Evolutionary conservation across 2,329 filamentous ascomycete genomes (phyloP).

Genomic region (Myotisia sp.): DNA sequence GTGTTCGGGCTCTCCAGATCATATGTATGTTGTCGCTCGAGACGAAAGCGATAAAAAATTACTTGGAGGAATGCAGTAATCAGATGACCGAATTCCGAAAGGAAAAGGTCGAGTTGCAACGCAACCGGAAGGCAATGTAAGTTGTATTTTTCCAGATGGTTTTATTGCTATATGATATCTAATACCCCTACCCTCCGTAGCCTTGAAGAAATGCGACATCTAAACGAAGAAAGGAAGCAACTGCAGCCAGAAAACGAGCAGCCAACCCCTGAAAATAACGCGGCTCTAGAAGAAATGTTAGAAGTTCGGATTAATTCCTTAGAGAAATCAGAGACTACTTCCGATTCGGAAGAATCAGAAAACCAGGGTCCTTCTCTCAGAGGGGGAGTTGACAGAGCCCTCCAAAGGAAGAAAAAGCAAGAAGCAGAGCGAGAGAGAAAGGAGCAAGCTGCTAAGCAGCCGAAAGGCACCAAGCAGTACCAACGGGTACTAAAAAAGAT

Average conservation of each 20-base stretch:
- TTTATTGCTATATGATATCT: too few species aligned
- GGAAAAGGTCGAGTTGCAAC: constrained; percentile 85
- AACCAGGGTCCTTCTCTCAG: constrained; percentile 44
- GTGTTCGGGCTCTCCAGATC: constrained; percentile 67
- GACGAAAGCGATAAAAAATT: constrained; percentile 72
- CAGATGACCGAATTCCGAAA: constrained; percentile 92
- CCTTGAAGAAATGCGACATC: constrained; percentile 31
- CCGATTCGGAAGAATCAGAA: constrained; percentile 27
- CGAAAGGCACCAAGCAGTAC: constrained; percentile 77
- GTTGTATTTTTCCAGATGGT: constrained; percentile 21
- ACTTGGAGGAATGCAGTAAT: constrained; percentile 82
- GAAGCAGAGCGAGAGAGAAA: constrained; percentile 57
- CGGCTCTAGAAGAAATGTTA: constrained; percentile 24
- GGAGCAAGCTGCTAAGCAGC: constrained; percentile 49
- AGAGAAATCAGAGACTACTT: constrained; percentile 29
- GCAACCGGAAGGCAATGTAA: constrained; percentile 52
- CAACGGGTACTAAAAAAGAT: constrained; percentile 78
- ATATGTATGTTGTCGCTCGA: constrained; percentile 74
- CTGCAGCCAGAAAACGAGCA: constrained; percentile 33
- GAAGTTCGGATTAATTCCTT: constrained; percentile 46
- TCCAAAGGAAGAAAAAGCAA: constrained; percentile 63
- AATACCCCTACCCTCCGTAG: constrained; percentile 15
- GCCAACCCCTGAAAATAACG: constrained; percentile 27
- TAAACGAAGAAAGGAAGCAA: constrained; percentile 35
- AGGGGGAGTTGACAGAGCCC: constrained; percentile 51